phyloP scores from a whole-genome alignment of 257 asterid species.

The Misopates orontium region DNA sequence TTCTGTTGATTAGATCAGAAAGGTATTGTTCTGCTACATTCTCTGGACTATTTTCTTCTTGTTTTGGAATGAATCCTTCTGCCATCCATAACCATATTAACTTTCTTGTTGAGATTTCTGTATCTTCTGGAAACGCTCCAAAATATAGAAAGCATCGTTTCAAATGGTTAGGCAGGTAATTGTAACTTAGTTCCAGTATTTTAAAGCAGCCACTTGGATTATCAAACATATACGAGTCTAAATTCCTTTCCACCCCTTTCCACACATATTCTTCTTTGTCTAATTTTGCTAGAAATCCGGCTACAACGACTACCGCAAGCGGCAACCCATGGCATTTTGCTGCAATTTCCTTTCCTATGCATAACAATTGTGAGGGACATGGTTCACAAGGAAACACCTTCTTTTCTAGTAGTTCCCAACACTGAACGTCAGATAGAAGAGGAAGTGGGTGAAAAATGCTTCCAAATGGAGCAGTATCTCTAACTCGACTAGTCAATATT shows the following conservation, averaged over 20 bases:
- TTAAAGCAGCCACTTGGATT: background rate
- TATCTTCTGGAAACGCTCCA: conserved; percentile 24
- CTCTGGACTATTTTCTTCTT: background rate
- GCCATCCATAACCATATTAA: conserved; percentile 8
- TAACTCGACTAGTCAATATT: conserved; percentile 21
- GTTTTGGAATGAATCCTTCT: conserved; percentile 7
- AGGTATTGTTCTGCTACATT: conserved; percentile 1
- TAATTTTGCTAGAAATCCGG: conserved; percentile 26
- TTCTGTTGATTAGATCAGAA: conserved; percentile 3
- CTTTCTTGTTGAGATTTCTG: background rate
- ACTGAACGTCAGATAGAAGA: background rate
- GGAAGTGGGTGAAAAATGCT: conserved; percentile 11
- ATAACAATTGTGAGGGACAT: conserved; percentile 20
- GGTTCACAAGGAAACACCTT: conserved; percentile 17
- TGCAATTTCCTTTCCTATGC: conserved; percentile 14
- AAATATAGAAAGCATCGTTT: conserved; percentile 29
- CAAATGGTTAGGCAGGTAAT: conserved; percentile 20
- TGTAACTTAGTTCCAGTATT: conserved; percentile 20
- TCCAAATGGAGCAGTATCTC: background rate
- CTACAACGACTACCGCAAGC: conserved; percentile 25
- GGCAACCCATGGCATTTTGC: conserved; percentile 27
- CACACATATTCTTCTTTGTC: conserved; percentile 16
- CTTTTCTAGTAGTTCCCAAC: conserved; percentile 26
- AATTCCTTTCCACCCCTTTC: conserved; percentile 11
- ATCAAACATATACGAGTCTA: conserved; percentile 2